Evolutionary conservation across 352 stramenopile genomes (phyloP), one percentile per base, ranked within the genome.

Genomic region (Globisporangium irregulare): DNA sequence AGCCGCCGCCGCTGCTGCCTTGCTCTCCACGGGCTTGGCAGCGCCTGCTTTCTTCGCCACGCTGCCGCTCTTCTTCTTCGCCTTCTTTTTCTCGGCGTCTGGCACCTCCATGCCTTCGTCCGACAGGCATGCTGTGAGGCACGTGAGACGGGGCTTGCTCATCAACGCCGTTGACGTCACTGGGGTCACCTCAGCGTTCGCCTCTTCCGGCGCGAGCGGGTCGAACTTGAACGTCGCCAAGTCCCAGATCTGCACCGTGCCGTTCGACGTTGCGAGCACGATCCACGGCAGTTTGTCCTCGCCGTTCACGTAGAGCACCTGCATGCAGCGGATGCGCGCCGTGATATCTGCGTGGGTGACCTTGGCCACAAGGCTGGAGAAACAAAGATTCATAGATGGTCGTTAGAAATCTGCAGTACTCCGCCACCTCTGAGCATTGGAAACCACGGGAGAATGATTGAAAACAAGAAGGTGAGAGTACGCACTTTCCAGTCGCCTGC

Each of bases 241-340:
- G 69, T 95, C 83, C 83, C 83, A 95, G n/a, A 95, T 79, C 69
- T 92, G 84, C 41, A 95, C 81, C 24, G 77, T 74, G 41, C 88
- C 88, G 59, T 87, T 87, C 25, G 88, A 93, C 5, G 86, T 90
- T 38, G 85, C 86, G 6, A 93, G 58, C 27, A 95, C 83, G 20
- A 95, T 78, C 76, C 78, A 93, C 48, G 84, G 85, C 36, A 88
- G 62, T 14, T 79, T 64, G 60, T 86, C 71, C 25, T 81, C 79
- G 58, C 85, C 87, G 24, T 84, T 72, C 22, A 81, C 73, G 61
- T 90, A 89, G 63, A 94, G 82, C 29, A 91, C 81, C 63, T 93
- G 72, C 65, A 94, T 79, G 64, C 79, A 89, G 43, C 86, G 82
- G 63, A 94, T 93, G 32, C 88, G 85, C 38, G 82, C 73, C 6